Base-by-base conservation (phyloP, 2,329 filamentous ascomycete species). In the Cucurbitaria berberidis region DNA sequence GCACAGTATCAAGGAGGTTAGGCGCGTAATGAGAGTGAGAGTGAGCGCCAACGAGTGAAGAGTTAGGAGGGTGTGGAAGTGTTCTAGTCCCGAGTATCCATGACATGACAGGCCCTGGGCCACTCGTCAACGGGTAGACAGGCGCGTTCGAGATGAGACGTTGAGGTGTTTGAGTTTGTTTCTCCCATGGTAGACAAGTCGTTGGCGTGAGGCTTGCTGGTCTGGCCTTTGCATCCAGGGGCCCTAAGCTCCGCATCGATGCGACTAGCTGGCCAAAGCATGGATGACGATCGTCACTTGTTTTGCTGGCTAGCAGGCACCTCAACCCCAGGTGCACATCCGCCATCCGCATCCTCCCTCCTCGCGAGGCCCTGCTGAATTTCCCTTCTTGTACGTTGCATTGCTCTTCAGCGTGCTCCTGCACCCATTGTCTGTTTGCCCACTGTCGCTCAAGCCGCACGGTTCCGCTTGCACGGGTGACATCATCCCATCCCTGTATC, bases 401-500 rank as follows among this genome's bases (percentile, higher is more conserved):
- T 34, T 32, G 35, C 27, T 22, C 29, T 22, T 24, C 26, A 45
- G 22, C 40, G 26, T 57, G 36, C 49, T 48, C 46, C 42, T 36
- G 41, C 50, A 8, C 19, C 24, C 18, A 38, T 40, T 42, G 29
- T 35, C 26, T 42, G 48, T 39, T 36, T n/a, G 24, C 24, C 24
- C 36, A 45, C 22, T 19, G 10, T 16, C 36, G 26, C 27, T 36
- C 40, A n/a, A 29, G 22, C 50, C 49, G 51, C 57, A 44, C 21
- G 36, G 47, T 50, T 54, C 46, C 52, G 53, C 16, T 18, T 39
- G 22, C 50, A 45, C 27, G 22, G 41, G 57, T 65, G 59, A 62
- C 64, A 63, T 65, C 60, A 59, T 62, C 51, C n/a, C 39, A 43
- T 42, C 55, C 55, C 49, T 60, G 49, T 57, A 30, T 38, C 52